phyloP scores from a whole-genome alignment of 176 grass and related monocot species.

The Tillandsia fasciculata region DNA sequence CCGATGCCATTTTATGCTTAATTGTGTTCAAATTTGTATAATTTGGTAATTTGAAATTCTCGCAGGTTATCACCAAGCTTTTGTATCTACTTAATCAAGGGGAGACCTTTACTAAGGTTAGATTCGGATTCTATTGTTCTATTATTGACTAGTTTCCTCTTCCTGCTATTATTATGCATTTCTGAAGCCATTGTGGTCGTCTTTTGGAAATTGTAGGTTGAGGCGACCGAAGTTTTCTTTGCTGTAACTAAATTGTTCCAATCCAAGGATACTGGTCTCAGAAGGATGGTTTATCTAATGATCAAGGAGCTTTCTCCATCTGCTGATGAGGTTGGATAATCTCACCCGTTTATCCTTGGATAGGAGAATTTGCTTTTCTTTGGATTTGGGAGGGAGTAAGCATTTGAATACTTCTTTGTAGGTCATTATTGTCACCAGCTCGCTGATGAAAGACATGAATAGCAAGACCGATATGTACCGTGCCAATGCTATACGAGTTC shows the following conservation, averaged over 20 bases:
- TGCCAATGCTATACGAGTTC: slow-evolving; percentile 93
- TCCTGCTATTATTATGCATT: not conserved
- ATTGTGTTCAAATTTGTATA: slow-evolving; percentile 7
- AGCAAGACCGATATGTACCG: slow-evolving; percentile 99
- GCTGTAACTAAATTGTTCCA: slow-evolving; percentile 95
- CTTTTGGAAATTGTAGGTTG: slow-evolving; percentile 41
- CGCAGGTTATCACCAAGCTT: slow-evolving; percentile 94
- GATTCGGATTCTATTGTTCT: slow-evolving; percentile 1
- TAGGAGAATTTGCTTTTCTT: not conserved
- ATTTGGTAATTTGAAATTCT: not conserved
- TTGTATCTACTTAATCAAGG: slow-evolving; percentile 99
- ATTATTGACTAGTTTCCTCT: not conserved
- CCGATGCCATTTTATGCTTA: slow-evolving; percentile 11
- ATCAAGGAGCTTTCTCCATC: slow-evolving; percentile 98
- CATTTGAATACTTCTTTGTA: slow-evolving; percentile 19
- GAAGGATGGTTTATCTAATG: slow-evolving; percentile 99
- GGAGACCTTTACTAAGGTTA: slow-evolving; percentile 92
- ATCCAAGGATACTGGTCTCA: slow-evolving; percentile 87
- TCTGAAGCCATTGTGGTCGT: not conserved
- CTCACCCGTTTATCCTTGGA: not conserved
- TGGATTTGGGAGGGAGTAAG: slow-evolving; percentile 7
- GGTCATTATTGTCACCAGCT: slow-evolving; percentile 99
- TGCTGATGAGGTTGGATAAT: slow-evolving; percentile 59
- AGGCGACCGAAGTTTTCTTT: slow-evolving; percentile 94
- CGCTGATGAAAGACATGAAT: slow-evolving; percentile 99